phyloP scores from a whole-genome alignment of 1,284 basidiomycete species.

The Cutaneotrichosporon curvatum region DNA sequence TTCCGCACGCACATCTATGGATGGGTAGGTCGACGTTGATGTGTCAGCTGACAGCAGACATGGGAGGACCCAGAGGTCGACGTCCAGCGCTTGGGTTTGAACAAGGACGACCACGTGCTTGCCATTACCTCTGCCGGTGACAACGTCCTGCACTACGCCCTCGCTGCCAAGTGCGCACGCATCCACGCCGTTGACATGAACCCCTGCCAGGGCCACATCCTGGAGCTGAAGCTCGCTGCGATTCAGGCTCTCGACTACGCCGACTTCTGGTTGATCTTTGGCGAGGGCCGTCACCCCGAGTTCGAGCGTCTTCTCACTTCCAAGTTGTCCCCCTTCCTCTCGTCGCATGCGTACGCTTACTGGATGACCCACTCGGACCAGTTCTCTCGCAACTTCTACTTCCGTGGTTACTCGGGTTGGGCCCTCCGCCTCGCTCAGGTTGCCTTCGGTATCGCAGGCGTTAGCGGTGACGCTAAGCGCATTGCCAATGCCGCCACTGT shows the following conservation, averaged over 20 bases:
- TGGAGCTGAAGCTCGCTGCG: conserved; percentile 70
- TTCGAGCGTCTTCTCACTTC: conserved; percentile 62
- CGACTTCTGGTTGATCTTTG: conserved; percentile 68
- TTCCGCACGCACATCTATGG: conserved; percentile 70
- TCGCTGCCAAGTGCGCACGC: conserved; percentile 56
- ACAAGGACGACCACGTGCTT: conserved; percentile 60
- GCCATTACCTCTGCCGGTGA: conserved; percentile 75
- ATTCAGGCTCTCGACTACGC: conserved; percentile 58
- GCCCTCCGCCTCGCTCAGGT: conserved; percentile 61
- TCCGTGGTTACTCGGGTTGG: conserved; percentile 64
- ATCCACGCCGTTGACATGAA: conserved; percentile 64
- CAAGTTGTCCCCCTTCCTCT: conserved; percentile 64
- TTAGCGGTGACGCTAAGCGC: conserved; percentile 53
- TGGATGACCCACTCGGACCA: conserved; percentile 62
- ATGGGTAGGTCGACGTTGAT: conserved; percentile 31
- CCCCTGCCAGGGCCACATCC: conserved; percentile 64
- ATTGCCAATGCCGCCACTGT: conserved; percentile 56
- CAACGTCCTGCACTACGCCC: conserved; percentile 74
- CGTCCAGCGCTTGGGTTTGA: conserved; percentile 60
- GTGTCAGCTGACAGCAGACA: conserved; percentile 50
- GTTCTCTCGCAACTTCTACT: conserved; percentile 65
- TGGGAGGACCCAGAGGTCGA: conserved; percentile 79
- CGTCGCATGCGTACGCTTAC: conserved; percentile 53
- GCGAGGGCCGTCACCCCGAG: conserved; percentile 57
- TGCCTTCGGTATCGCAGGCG: conserved; percentile 59